Conservation (phyloP, 495 filamentous ascomycete species). For the Aspergillus indologenus region DNA sequence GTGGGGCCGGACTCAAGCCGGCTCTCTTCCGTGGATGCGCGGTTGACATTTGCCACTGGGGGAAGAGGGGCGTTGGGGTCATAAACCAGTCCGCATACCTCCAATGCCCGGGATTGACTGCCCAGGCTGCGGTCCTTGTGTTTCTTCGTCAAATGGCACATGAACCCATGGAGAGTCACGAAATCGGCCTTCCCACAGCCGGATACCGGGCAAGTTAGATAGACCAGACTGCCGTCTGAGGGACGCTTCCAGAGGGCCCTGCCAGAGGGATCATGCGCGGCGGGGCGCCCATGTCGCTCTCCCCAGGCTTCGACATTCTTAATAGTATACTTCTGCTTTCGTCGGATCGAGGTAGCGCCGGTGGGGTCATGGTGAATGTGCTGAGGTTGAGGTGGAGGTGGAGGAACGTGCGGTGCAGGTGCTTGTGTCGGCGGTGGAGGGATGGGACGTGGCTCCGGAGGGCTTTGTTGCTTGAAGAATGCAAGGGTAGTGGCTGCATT, state of each 20-base stretch:
- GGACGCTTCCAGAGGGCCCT: slow-evolving; percentile 47
- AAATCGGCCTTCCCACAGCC: slow-evolving; percentile 48
- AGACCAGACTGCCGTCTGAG: slow-evolving; percentile 46
- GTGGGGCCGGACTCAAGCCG: slow-evolving; percentile 29
- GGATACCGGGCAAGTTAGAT: slow-evolving; percentile 43
- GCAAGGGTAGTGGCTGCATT: slow-evolving; percentile 50
- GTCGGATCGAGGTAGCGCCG: slow-evolving; percentile 34
- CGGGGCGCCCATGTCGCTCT: slow-evolving; percentile 46
- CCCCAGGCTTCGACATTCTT: slow-evolving; percentile 52
- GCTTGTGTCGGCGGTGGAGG: slow-evolving; percentile 33
- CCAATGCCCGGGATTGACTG: slow-evolving; percentile 45
- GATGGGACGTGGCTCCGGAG: slow-evolving; percentile 43
- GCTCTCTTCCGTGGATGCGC: slow-evolving; percentile 41
- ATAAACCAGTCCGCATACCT: slow-evolving; percentile 45
- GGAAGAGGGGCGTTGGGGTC: slow-evolving; percentile 43
- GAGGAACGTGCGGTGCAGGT: slow-evolving; percentile 18
- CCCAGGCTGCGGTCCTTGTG: slow-evolving; percentile 49
- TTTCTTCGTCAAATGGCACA: slow-evolving; percentile 51
- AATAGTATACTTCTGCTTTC: slow-evolving; percentile 51
- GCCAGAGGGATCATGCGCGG: slow-evolving; percentile 44
- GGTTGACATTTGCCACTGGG: slow-evolving; percentile 33
- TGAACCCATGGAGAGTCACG: slow-evolving; percentile 47
- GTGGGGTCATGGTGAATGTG: slow-evolving; percentile 32
- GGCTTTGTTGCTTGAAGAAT: slow-evolving; percentile 51
- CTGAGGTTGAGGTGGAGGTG: slow-evolving; percentile 21